A percentile compares a stretch with the other conserved stretches of the same genome.
phyloP scores from a whole-genome alignment of 148 eudicot species.

The Chenopodium album region DNA sequence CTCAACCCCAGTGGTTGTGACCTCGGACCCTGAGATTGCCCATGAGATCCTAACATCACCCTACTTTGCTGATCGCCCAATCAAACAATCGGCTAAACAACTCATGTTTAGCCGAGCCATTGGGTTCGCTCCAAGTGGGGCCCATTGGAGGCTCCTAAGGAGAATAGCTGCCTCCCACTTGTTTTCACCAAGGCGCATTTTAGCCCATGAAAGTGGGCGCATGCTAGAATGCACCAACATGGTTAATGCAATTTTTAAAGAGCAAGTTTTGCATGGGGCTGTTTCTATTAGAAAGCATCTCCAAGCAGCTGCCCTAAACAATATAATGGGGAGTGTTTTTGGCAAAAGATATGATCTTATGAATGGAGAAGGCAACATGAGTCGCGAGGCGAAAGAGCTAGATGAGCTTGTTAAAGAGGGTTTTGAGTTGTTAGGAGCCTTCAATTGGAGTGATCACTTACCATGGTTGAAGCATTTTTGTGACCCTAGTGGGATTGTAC shows the following conservation, averaged over 20 bases:
- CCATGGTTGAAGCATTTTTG: constrained; percentile 50
- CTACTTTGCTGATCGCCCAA: constrained; percentile 58
- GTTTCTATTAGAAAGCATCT: constrained; percentile 45
- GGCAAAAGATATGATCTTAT: constrained; percentile 35
- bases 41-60: constrained; percentile 59
- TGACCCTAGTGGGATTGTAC: constrained; percentile 39
- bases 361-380: background rate
- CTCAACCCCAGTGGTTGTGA: constrained; percentile 43
- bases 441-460: constrained; percentile 61
- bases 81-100: constrained; percentile 56
- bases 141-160: constrained; percentile 63
- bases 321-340: constrained; percentile 54
- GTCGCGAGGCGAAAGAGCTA: constrained; percentile 36
- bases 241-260: constrained; percentile 34
- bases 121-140: constrained; percentile 65
- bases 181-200: constrained; percentile 50
- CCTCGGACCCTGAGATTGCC: constrained; percentile 47
- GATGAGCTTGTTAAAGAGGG: constrained; percentile 57
- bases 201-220: constrained; percentile 43
- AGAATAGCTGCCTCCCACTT: constrained; percentile 54
- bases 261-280: constrained; percentile 34
- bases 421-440: constrained; percentile 66
- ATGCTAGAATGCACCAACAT: constrained; percentile 44
- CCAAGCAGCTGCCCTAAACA: constrained; percentile 52
- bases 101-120: constrained; percentile 79